Base-by-base conservation (phyloP, 2,329 filamentous ascomycete genomes). In the Lasiodiplodia citricola region DNA sequence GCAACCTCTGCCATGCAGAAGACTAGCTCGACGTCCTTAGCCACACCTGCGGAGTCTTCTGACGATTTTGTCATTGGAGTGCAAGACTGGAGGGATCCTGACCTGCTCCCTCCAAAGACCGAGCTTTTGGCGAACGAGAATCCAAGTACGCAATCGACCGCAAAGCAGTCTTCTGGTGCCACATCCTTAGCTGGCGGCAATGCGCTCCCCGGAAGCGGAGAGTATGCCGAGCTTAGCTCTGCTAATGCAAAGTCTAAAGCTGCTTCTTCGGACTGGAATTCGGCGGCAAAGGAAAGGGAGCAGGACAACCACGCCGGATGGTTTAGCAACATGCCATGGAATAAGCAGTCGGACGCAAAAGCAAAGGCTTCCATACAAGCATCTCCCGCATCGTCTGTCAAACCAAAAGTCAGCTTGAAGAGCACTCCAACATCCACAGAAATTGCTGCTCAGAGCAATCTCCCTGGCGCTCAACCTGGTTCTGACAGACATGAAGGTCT, bases 1-100 rank as follows among this genome's bases (percentile, higher is more conserved):
- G 25, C 66, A 23, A 63, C 51, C 16, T 31, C 54, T 35, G 51
- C 21, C 31, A 25, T 25, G 8, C 50, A 52, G 37, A 68, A 68
- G 47, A 76, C 76, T 18, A 75, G 73, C 47, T 68, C 71, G 11
- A 70, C 70, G 28, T 65, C 52, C 21, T 71, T 47, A 11, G 47
- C 55, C 2, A 41, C 69, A 4, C 31, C 56, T 28, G 25, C 44
- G 52, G 70, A 56, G 31, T 69, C 70, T 54, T 69, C 28, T 64
- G 90, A 93, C 76, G 87, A 86, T 68, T 95, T 94, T 76, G 86
- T 92, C 55, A 94, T 95, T 74, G 92, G 92, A n/a, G 89, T 94
- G 14, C 91, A 96, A 72, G 92, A 96, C 76, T 95, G 92, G 92
- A 87, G 92, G 72, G 92, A 96, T 77, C 91, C 92, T 6, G 92